phyloP scores from a whole-genome alignment of 768 basidiomycete species.

The Terana coerulea region DNA sequence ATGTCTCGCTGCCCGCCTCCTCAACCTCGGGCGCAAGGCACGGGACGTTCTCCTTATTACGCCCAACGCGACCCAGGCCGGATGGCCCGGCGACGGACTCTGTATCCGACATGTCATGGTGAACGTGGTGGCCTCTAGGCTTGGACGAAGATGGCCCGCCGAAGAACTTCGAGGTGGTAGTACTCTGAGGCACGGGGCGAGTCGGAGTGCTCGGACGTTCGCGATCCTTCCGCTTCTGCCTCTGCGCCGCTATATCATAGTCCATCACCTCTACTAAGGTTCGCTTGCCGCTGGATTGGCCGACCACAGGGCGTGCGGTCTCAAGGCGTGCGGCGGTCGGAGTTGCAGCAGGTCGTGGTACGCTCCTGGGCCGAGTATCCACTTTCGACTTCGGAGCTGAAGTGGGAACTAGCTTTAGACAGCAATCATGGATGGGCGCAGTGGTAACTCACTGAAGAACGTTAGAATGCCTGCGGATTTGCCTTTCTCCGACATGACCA shows the following conservation, averaged over 20 bases:
- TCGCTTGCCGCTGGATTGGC: constrained; percentile 72
- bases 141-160: constrained; percentile 11
- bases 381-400: constrained; percentile 12
- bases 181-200: constrained; percentile 5
- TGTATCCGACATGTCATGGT: constrained; percentile 7
- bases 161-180: constrained; percentile 21
- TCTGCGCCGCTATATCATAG: constrained; percentile 50
- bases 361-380: constrained; percentile 7
- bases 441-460: constrained; percentile 56
- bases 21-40: constrained; percentile 25
- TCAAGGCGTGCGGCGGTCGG: background rate
- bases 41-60: constrained; percentile 43
- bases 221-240: constrained; percentile 39
- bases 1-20: constrained; percentile 34
- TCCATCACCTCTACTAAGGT: constrained; percentile 71
- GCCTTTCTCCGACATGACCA: constrained; percentile 15
- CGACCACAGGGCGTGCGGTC: constrained; percentile 31
- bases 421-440: constrained; percentile 1
- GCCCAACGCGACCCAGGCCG: constrained; percentile 16
- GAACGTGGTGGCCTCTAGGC: background rate
- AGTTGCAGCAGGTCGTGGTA: constrained; percentile 6
- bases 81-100: constrained; percentile 33
- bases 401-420: constrained; percentile 11
- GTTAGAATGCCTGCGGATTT: constrained; percentile 42
- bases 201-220: constrained; percentile 12